phyloP scores from a whole-genome alignment of 805 yeast species.

The Barnettozyma wickerhamii region DNA sequence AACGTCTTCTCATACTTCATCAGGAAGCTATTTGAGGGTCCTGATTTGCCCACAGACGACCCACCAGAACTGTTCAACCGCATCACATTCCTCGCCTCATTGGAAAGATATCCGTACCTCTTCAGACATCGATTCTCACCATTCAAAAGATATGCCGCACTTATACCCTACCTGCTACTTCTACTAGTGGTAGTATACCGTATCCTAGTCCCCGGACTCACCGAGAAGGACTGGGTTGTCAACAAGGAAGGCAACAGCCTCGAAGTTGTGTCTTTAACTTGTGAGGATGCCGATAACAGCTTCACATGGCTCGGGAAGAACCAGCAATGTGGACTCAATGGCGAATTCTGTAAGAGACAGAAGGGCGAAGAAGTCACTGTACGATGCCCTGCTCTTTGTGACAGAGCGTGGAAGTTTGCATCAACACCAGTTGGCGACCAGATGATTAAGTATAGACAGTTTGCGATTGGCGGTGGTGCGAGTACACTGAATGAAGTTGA shows the following conservation, averaged over 20 bases:
- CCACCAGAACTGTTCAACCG: background rate
- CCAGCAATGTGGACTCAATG: constrained; percentile 70
- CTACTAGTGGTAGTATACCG: background rate
- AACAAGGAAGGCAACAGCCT: constrained; percentile 3
- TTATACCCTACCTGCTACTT: background rate
- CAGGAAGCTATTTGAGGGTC: constrained; percentile 2
- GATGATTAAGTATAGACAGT: constrained; percentile 63
- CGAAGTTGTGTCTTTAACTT: constrained; percentile 36
- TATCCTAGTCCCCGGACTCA: background rate
- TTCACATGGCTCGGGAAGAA: constrained; percentile 72
- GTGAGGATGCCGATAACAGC: constrained; percentile 34
- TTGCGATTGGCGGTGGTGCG: constrained; percentile 71
- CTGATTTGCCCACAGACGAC: constrained; percentile 1
- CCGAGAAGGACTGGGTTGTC: background rate
- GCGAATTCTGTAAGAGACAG: constrained; percentile 41
- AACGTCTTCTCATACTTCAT: background rate
- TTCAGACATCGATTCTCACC: background rate
- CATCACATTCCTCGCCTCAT: background rate
- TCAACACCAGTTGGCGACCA: constrained; percentile 68
- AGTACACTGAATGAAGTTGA: constrained; percentile 15
- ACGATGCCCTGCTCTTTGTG: constrained; percentile 87
- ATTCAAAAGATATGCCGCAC: background rate
- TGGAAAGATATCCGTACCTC: constrained; percentile 2
- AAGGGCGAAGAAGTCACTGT: constrained; percentile 45
- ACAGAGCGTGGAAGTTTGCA: constrained; percentile 68